Conservation (phyloP, 805 yeast genomes). For the Maudiozyma pseudohumilis region DNA sequence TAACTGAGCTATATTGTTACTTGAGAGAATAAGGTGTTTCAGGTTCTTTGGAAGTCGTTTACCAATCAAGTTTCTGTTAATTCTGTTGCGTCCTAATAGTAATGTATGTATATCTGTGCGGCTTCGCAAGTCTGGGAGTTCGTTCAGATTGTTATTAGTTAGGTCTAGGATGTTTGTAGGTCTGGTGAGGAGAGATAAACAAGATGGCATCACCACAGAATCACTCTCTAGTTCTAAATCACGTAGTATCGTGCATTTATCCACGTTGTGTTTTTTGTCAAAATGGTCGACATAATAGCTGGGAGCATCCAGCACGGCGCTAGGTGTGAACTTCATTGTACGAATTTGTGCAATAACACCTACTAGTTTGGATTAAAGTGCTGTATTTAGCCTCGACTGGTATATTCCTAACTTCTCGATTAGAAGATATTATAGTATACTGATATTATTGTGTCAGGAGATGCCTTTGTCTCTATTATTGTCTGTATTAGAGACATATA, state of each 20-base stretch:
- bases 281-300: slow-evolving; percentile 36
- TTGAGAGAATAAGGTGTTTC: slow-evolving; percentile 42
- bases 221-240: slow-evolving; percentile 33
- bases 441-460: not conserved
- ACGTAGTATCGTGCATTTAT: slow-evolving; percentile 22
- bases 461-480: too few relatives aligned
- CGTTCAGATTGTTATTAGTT: slow-evolving; percentile 60
- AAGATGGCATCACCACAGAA: slow-evolving; percentile 34
- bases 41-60: slow-evolving; percentile 25
- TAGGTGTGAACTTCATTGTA: slow-evolving; percentile 50
- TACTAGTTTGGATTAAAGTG: too few relatives aligned
- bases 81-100: slow-evolving; percentile 54
- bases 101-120: slow-evolving; percentile 39
- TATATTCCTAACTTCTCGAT: too few relatives aligned
- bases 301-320: slow-evolving; percentile 40
- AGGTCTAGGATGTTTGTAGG: slow-evolving; percentile 55
- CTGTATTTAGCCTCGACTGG: too few relatives aligned
- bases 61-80: slow-evolving; percentile 32
- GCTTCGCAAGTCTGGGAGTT: slow-evolving; percentile 39
- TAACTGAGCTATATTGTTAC: slow-evolving; percentile 45
- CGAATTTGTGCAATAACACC: not conserved
- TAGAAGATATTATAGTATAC: not conserved
- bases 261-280: slow-evolving; percentile 20
- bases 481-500: too few relatives aligned
- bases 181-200: slow-evolving; percentile 34